Evolutionary conservation across 73 alveolate genomes (phyloP).

Genomic region (Uronychia setigera): DNA sequence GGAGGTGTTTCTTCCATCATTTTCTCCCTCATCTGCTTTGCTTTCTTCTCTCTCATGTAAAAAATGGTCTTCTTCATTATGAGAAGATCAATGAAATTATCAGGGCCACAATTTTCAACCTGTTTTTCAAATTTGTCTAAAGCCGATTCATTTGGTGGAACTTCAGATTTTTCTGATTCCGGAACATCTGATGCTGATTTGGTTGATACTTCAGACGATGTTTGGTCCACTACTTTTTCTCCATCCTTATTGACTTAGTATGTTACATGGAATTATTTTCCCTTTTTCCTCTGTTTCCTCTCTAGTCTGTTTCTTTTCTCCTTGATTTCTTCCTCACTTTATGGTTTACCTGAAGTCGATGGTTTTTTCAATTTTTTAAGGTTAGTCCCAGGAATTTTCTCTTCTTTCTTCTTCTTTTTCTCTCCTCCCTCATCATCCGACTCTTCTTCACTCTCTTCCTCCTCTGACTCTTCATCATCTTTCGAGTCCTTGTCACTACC

Average conservation of each 20-base stretch:
- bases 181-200: too few species aligned
- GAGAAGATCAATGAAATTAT: constrained; percentile 41
- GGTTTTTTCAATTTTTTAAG: constrained; percentile 8
- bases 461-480: constrained; percentile 26
- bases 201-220: too few species aligned
- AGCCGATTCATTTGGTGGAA: too few species aligned
- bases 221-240: too few species aligned
- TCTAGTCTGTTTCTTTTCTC: too few species aligned
- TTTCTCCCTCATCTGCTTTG: constrained; percentile 22
- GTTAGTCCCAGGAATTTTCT: too few species aligned
- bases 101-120: constrained; percentile 45
- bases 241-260: too few species aligned
- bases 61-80: constrained; percentile 21
- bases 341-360: constrained; percentile 36
- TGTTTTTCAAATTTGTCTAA: too few species aligned
- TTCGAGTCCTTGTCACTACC: constrained; percentile 17
- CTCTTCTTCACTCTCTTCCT: constrained; percentile 17
- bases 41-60: constrained; percentile 39
- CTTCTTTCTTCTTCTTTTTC: constrained; percentile 14
- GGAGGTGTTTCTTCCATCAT: constrained; percentile 30
- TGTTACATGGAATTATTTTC: too few species aligned
- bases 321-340: too few species aligned
- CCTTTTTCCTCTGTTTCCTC: too few species aligned
- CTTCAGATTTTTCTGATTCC: too few species aligned
- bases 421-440: constrained; percentile 30